phyloP scores from a whole-genome alignment of 805 yeast genomes.

The Candida alai region DNA sequence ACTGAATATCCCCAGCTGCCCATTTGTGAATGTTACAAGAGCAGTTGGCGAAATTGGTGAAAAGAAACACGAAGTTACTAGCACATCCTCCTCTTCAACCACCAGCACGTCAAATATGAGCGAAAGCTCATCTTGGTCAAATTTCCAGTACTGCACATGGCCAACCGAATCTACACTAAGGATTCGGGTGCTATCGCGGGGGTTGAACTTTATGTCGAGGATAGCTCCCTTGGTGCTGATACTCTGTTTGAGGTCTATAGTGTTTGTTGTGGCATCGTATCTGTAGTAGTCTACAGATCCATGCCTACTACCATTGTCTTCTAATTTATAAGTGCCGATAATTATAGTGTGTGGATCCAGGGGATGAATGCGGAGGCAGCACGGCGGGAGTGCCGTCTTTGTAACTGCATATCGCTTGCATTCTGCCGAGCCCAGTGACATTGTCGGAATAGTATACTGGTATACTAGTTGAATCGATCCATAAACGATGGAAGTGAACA shows the following conservation, averaged over 20 bases:
- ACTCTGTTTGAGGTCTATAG: conserved; percentile 13
- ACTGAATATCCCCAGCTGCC: conserved; percentile 48
- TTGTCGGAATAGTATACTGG: no score
- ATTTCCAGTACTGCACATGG: conserved; percentile 58
- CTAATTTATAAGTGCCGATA: conserved; percentile 79
- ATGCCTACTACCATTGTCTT: conserved; percentile 53
- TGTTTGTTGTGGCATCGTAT: conserved; percentile 14
- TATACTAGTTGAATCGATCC: conserved; percentile 4
- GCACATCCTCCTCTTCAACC: conserved; percentile 39
- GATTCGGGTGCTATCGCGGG: conserved; percentile 46
- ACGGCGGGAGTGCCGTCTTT: conserved; percentile 70
- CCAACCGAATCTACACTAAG: conserved; percentile 83
- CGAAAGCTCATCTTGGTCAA: conserved; percentile 19
- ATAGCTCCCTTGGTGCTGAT: conserved; percentile 56
- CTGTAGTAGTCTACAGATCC: conserved; percentile 55
- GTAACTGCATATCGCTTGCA: conserved; percentile 24
- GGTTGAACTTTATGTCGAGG: conserved; percentile 69
- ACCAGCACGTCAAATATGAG: conserved; percentile 31
- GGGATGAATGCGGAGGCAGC: conserved; percentile 66
- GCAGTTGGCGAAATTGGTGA: conserved; percentile 41
- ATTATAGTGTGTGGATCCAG: conserved; percentile 44
- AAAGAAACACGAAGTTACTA: conserved; percentile 66
- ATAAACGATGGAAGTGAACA: conserved; percentile 1
- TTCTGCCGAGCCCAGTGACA: conserved; percentile 6
- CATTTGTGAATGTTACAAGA: conserved; percentile 64